Conservation (phyloP, 2,329 filamentous ascomycete genomes). For the Ophiocordyceps unilateralis region DNA sequence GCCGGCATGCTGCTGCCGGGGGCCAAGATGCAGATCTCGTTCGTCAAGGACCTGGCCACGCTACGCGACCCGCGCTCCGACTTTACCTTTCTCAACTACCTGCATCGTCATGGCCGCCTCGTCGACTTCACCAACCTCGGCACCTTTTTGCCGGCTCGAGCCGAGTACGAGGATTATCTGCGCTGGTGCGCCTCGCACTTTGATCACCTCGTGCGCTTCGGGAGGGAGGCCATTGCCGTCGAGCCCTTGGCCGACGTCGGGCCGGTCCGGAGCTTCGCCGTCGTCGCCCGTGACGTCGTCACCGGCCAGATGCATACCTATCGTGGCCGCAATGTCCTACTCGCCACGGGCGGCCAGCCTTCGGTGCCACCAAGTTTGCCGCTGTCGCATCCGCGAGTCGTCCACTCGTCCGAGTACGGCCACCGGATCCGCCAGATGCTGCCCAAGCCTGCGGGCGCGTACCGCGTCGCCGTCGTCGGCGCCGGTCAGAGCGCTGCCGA, state of each 20-base stretch:
- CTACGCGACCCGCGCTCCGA: slow-evolving; percentile 73
- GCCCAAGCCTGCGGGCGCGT: slow-evolving; percentile 33
- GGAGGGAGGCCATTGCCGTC: slow-evolving; percentile 59
- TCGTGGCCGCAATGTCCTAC: slow-evolving; percentile 46
- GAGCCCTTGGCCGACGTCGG: slow-evolving; percentile 29
- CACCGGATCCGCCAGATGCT: slow-evolving; percentile 44
- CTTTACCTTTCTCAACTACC: slow-evolving; percentile 93
- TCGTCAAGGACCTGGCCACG: slow-evolving; percentile 89
- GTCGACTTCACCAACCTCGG: slow-evolving; percentile 80
- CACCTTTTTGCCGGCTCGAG: slow-evolving; percentile 71
- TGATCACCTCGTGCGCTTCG: slow-evolving; percentile 53
- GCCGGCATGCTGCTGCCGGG: slow-evolving; percentile 87
- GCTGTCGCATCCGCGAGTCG: slow-evolving; percentile 50
- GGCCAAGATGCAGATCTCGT: slow-evolving; percentile 94
- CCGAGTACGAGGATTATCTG: slow-evolving; percentile 92
- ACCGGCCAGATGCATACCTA: slow-evolving; percentile 36
- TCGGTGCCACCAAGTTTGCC: slow-evolving; percentile 57
- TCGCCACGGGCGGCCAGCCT: slow-evolving; percentile 42
- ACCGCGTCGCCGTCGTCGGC: slow-evolving; percentile 71
- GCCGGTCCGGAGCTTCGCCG: slow-evolving; percentile 44
- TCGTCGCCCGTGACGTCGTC: slow-evolving; percentile 44
- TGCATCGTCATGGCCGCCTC: slow-evolving; percentile 64
- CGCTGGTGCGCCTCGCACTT: slow-evolving; percentile 81
- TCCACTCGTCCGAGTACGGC: slow-evolving; percentile 81
- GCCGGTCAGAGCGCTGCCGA: slow-evolving; percentile 88